Conservation (phyloP, 164 flowering plant species). For the Pachysandra terminalis region DNA sequence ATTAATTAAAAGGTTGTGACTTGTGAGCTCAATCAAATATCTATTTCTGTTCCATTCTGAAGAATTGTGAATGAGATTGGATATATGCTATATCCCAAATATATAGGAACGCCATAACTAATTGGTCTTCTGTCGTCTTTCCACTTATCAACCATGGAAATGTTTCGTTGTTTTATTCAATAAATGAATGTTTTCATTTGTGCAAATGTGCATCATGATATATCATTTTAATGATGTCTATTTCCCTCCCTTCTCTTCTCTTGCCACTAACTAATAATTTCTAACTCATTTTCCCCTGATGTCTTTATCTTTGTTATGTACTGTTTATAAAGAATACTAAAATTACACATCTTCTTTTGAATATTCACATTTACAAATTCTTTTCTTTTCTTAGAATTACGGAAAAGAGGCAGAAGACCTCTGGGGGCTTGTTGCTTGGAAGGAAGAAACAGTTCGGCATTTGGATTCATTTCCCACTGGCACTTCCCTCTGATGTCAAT, state of each 20-base stretch:
- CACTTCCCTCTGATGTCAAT: conserved; percentile 12
- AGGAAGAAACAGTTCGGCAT: conserved; percentile 12
- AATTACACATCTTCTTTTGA: background rate
- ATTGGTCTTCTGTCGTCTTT: too few species aligned
- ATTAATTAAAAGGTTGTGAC: too few species aligned
- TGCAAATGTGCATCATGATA: too few species aligned
- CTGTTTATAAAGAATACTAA: background rate
- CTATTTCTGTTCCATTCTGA: too few species aligned
- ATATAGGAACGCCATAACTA: background rate
- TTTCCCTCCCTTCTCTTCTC: background rate
- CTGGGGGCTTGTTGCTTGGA: conserved; percentile 5
- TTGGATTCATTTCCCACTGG: conserved; percentile 13
- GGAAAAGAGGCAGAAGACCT: conserved; percentile 7
- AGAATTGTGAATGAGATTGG: too few species aligned
- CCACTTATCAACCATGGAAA: background rate
- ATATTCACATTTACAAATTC: background rate
- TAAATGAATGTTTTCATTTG: too few species aligned
- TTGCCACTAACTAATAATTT: background rate
- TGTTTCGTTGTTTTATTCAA: background rate
- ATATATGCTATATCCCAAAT: background rate
- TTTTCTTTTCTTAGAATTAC: conserved; percentile 6
- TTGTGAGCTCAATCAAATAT: too few species aligned
- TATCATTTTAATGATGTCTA: too few species aligned
- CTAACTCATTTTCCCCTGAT: background rate
- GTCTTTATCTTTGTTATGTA: background rate